Evolutionary conservation across 228 moss, liverwort and hornwort species (phyloP), one percentile per base, ranked within the genome.

Genomic region (Sphagnum magellanicum): DNA sequence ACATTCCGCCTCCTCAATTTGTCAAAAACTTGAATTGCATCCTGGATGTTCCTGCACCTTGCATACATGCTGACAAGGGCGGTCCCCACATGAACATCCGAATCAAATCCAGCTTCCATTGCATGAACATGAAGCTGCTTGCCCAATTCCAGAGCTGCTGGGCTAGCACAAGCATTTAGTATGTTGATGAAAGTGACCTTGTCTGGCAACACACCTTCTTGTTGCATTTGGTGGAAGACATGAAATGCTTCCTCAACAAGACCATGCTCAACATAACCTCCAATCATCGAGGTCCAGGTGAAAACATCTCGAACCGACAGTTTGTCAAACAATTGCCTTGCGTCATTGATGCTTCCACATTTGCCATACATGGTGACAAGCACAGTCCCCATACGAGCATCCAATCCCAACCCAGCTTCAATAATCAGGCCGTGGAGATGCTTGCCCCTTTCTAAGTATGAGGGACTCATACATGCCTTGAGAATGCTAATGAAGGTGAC

Each of bases 161-260:
- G 66, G 66, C 51, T 66, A 51, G 51, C 50, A 51, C 13, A 50
- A 13, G 66, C 66, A 9, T 6, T 66, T 17, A 51, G 17, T 13
- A 66, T 66, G 51, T 51, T 66, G 15, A 66, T 50, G 50, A n/a
- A 66, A 15, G 66, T 66, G 51, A 66, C 52, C n/a, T 66, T 66
- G 66, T 51, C 52, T 50, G 66, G 66, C 51, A 15, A 50, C 12
- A 66, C 66, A 50, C 66, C 66, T 66, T 51, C 66, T 6, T 17
- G 50, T 66, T 66, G 66, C 66, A 66, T 66, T 5, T 51, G 66
- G 7, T 50, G 51, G 52, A 66, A 66, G 5, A 17, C 51, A 50
- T 49, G 50, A 66, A 66, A 5, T 0, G 66, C 66, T 50, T 50
- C 51, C 6, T 66, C 66, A 66, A 50, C 17, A n/a, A 50, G 51